Base-by-base conservation (phyloP, 441 rosid genomes). In the Iberis amara region DNA sequence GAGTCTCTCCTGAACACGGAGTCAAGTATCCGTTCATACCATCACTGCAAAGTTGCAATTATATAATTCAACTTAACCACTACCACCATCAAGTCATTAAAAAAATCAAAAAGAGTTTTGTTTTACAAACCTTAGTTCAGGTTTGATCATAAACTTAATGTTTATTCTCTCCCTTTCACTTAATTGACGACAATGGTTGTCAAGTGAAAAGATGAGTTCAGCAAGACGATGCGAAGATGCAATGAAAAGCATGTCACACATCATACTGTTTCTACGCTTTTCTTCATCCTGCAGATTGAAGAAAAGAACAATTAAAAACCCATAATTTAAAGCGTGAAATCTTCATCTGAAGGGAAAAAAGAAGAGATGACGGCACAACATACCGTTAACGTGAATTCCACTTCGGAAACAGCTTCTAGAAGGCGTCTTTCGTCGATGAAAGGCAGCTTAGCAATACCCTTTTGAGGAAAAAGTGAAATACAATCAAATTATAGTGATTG, bases 361-460 rank as follows among this genome's bases (percentile, higher is more conserved):
- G 8, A 57, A 52, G 7, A 58, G 13, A 65, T 30, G 36, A 14
- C 27, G 46, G 37, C 31, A 10, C 31, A 15, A 12, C 3, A 15
- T 39, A 92, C 98, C 72, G 86, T 92, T 70, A 92, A 65, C 3
- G 89, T 80, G 35, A 72, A 73, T 46, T 92, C 96, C 23, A 92
- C 44, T 69, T 86, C 81, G 24, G 78, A 69, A 65, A 92, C 96
- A 78, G 84, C 96, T 0, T 69, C 72, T 68, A 92, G 85, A 64
- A 92, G 96, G 57, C 96, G 94, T 52, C 30, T 73, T 73, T 92
- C 96, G 45, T 84, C 96, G 53, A 92, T 92, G 73, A 92, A 92
- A 52, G 98, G 98, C 75, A 92, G 67, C 72, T 88, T 88, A 7
- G 98, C 98, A 74, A 92, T 79, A 65, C 96, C 98, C 98, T 92